Evolutionary conservation across 495 filamentous ascomycete genomes (phyloP).

Genomic region (Talaromyces proteolyticus): DNA sequence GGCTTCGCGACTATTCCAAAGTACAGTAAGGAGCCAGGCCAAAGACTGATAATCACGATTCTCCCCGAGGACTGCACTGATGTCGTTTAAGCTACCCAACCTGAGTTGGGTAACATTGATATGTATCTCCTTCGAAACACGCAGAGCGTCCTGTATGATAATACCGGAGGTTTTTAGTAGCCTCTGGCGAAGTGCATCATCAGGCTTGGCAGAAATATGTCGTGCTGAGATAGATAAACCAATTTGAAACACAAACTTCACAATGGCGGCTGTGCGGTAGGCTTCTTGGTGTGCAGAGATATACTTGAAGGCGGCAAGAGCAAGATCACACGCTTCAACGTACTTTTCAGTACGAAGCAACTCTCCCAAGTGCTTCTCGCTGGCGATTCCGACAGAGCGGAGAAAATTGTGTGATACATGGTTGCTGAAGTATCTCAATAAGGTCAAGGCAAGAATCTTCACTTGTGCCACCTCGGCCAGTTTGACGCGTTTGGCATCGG

Average conservation of each 20-base stretch:
- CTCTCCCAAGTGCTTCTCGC: constrained; percentile 21
- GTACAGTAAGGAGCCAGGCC: constrained; percentile 24
- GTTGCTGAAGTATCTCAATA: constrained; percentile 23
- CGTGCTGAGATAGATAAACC: constrained; percentile 21
- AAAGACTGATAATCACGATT: constrained; percentile 31
- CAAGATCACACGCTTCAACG: constrained; percentile 21
- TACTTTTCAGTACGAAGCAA: constrained; percentile 21
- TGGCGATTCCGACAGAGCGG: constrained; percentile 31
- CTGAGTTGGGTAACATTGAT: constrained; percentile 23
- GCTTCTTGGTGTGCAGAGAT: constrained; percentile 21
- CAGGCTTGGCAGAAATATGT: constrained; percentile 11
- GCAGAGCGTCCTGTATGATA: constrained; percentile 20
- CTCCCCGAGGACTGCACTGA: constrained; percentile 29
- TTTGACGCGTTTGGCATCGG: constrained; percentile 22
- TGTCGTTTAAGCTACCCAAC: constrained; percentile 23
- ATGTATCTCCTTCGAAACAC: constrained; percentile 18
- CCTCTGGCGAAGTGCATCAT: constrained; percentile 15
- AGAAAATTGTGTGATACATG: constrained; percentile 28
- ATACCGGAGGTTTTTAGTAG: constrained; percentile 12
- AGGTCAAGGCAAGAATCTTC: constrained; percentile 20
- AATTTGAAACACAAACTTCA: constrained; percentile 25
- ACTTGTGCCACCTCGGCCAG: constrained; percentile 19
- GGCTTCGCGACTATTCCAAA: constrained; percentile 29
- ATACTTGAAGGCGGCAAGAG: constrained; percentile 23
- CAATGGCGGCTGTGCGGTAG: constrained; percentile 17